Base-by-base conservation (phyloP, 1,139 yeast genomes). In the Spencermartinsiella ligniputridi region DNA sequence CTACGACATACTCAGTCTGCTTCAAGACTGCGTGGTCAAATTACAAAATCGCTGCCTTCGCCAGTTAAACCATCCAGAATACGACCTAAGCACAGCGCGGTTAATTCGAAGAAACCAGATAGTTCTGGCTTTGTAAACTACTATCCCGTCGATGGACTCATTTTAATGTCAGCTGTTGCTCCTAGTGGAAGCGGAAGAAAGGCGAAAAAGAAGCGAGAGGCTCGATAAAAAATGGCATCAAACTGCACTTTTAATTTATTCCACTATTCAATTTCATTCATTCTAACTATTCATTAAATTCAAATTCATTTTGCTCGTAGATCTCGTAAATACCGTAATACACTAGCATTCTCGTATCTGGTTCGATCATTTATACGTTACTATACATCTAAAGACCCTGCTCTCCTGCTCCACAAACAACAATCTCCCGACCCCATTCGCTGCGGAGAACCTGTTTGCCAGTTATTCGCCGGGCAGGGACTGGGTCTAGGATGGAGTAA, bases 391-490 rank as follows among this genome's bases (percentile, higher is more conserved):
- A 50, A 18, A 46, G 34, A 8, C 59, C 59, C 35, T 35, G 30
- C 35, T 70, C 75, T 24, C 83, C 88, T 11, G 87, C 87, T 39
- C 74, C 77, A 62, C 96, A 87, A 22, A 86, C 80, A 51, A 68
- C 73, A 50, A 89, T 87, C 62, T 86, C 95, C 50, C 96, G 71
- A 3, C 95, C 95, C 97, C 97, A 90, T 66, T 90, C 97, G 65
- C 94, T 83, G 60, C 83, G 86, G 60, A 90, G 71, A 32, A 89
- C 81, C 64, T 90, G 96, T 53, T 79, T 78, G 18, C 94, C 95
- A 24, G 85, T 88, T 52, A 90, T 84, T 62, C 97, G 75, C 55
- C 97, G 74, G 35, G 59, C 55, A 2, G 97, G 95, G 42, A 81
- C 79, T 1, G 97, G 97, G 60, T 90, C 97, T 58, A 90, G 71